Evolutionary conservation across 345 rosid genomes (phyloP).

Genomic region (Acer campestre): DNA sequence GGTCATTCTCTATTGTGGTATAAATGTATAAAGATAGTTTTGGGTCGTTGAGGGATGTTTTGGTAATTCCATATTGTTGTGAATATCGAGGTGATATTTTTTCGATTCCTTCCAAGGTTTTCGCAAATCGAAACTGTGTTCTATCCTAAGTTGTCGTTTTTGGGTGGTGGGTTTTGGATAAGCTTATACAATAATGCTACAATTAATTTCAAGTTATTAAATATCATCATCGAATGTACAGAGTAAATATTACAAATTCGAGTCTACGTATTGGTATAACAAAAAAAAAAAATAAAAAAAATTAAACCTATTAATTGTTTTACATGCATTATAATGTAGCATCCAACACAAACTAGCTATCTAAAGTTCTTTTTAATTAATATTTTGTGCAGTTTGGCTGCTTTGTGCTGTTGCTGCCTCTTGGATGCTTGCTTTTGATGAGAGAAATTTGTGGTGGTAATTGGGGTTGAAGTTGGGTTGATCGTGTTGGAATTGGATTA

Average conservation of each 20-base stretch:
- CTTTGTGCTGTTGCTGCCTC: constrained; percentile 43
- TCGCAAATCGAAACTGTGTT: background rate
- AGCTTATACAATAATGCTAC: no score
- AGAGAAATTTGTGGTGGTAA: background rate
- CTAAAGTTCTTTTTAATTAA: no score
- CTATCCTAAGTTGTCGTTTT: background rate
- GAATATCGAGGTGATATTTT: background rate
- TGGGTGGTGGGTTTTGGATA: background rate
- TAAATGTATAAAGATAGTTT: no score
- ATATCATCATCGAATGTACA: no score
- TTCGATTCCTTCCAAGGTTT: background rate
- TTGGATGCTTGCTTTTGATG: constrained; percentile 48
- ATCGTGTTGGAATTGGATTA: background rate
- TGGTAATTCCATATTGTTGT: background rate
- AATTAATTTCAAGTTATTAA: no score
- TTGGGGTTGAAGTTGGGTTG: background rate
- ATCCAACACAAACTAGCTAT: background rate
- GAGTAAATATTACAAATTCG: no score
- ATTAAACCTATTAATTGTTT: background rate
- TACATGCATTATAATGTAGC: background rate
- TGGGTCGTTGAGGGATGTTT: background rate
- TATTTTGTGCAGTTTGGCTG: constrained; percentile 48
- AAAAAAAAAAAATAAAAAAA: no score
- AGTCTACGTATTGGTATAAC: no score
- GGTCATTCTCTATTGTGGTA: background rate